Evolutionary conservation across 305 asterid genomes (phyloP), one percentile per base, ranked within the genome.

Genomic region (Solanum chacoense): DNA sequence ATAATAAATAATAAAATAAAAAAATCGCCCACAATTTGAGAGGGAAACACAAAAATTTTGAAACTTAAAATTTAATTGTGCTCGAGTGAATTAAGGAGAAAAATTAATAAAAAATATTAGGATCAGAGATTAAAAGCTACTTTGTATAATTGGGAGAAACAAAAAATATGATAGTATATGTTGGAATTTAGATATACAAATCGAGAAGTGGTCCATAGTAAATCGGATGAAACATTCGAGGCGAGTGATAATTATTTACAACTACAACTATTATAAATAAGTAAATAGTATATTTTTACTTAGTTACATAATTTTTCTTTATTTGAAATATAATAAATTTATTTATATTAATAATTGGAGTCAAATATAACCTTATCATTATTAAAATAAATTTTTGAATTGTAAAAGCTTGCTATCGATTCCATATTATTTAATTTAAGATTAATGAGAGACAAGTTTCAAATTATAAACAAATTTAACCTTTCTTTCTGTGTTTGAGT

Each of bases 1-100:
- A 38, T 11, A 40, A 38, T 10, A 38, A 38, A 10, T 3, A 38
- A 38, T 10, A 38, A 11, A 40, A 91, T 22, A 96, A 94, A 45
- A 13, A 42, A 50, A 16, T 50, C n/a, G 1, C n/a, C 63, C 65
- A 50, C 8, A 16, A 50, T 50, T 55, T 1, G 24, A 18, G 67
- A 18, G 67, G 11, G 67, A 55, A 4, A 20, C 5, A 55, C n/a
- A 55, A 18, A 7, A 1, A 2, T 18, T 45, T 55, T 55, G 11
- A 55, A 55, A 55, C 9, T 55, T 18, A 16, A 55, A 55, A 18
- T 55, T 7, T 55, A 7, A 18, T 55, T 20, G 67, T 18, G 11
- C 24, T 55, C 0, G 11, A 55, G 67, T 55, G 11, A 55, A 55
- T 55, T 55, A 55, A 18, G 67, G 24, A 55, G 24, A 55, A 55